These are phyloP conservation scores for Wallacemonas sp. DNA, from an alignment of 208 protist genomes.

Conservation along the genomic window DNA sequence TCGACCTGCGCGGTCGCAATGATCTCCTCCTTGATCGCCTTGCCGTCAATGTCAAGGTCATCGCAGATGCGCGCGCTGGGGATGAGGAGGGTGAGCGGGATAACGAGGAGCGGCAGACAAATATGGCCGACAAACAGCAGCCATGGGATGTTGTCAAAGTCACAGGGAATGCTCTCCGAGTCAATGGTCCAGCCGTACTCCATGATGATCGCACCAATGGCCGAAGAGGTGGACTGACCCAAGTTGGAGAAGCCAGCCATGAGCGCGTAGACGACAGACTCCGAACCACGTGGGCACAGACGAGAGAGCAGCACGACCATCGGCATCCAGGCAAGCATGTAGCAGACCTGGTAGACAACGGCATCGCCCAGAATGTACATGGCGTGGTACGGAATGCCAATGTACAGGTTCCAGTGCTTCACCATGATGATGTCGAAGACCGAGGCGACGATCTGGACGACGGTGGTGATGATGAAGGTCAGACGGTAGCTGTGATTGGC, in stretches of 20 bases:
- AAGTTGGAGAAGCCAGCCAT: slow-evolving; percentile 83
- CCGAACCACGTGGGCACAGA: slow-evolving; percentile 79
- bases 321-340: slow-evolving; percentile 75
- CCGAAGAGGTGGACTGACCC: slow-evolving; percentile 37
- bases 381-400: slow-evolving; percentile 54
- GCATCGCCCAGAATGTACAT: slow-evolving; percentile 72
- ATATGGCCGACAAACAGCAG: slow-evolving; percentile 62
- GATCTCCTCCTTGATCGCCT: slow-evolving; percentile 22
- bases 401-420: slow-evolving; percentile 62
- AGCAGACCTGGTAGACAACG: slow-evolving; percentile 58
- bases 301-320: slow-evolving; percentile 73
- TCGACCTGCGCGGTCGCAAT: neutral
- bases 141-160: slow-evolving; percentile 65
- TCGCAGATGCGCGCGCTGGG: slow-evolving; percentile 57
- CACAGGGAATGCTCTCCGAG: slow-evolving; percentile 30
- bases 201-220: slow-evolving; percentile 56
- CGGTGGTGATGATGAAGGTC: slow-evolving; percentile 46
- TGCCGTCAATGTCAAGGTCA: slow-evolving; percentile 44
- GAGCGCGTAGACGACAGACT: slow-evolving; percentile 80
- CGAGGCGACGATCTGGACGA: slow-evolving; percentile 39
- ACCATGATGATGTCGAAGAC: slow-evolving; percentile 78
- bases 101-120: slow-evolving; percentile 40
- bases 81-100: slow-evolving; percentile 61
- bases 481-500: slow-evolving; percentile 52
- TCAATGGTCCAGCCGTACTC: slow-evolving; percentile 49